Evolutionary conservation across 208 protist genomes (phyloP).

Genomic region (Crithidia brevicula): DNA sequence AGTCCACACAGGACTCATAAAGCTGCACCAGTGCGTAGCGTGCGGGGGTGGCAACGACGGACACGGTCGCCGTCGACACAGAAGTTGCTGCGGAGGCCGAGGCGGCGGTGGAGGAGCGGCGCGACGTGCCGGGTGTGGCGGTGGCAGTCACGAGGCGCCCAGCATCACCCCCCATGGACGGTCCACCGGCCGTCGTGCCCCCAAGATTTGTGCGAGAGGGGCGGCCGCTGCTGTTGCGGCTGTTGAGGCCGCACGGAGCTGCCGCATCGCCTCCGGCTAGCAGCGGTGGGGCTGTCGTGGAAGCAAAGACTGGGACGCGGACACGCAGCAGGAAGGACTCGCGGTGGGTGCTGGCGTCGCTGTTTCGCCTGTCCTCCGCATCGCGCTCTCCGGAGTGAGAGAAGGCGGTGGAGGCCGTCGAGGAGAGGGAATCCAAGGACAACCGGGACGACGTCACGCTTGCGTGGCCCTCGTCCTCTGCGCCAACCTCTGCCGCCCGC

Average conservation of each 20-base stretch:
- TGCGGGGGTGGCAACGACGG: constrained; percentile 35
- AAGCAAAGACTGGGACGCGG: constrained; percentile 27
- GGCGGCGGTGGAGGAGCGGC: too few species aligned
- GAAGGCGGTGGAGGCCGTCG: constrained; percentile 4
- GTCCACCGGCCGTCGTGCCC: too few species aligned
- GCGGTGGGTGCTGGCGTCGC: not conserved
- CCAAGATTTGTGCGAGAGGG: not conserved
- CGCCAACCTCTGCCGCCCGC: not conserved
- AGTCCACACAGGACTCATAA: constrained; percentile 37
- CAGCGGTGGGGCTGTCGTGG: constrained; percentile 15
- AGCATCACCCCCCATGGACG: too few species aligned
- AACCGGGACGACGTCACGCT: too few species aligned
- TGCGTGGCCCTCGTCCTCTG: not conserved
- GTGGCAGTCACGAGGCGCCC: too few species aligned
- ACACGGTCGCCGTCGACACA: constrained; percentile 1
- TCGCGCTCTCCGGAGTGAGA: not conserved
- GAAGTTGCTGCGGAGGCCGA: not conserved
- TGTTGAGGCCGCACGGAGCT: not conserved
- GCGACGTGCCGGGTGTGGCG: too few species aligned
- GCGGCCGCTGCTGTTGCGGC: not conserved
- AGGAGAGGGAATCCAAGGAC: not conserved
- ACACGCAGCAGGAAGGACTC: constrained; percentile 26
- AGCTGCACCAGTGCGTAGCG: constrained; percentile 50
- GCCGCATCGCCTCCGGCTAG: too few species aligned
- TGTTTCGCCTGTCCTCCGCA: too few species aligned